Evolutionary conservation across 2,329 filamentous ascomycete species (phyloP), one percentile per base, ranked within the genome.

Genomic region (Bipolaris victoriae): DNA sequence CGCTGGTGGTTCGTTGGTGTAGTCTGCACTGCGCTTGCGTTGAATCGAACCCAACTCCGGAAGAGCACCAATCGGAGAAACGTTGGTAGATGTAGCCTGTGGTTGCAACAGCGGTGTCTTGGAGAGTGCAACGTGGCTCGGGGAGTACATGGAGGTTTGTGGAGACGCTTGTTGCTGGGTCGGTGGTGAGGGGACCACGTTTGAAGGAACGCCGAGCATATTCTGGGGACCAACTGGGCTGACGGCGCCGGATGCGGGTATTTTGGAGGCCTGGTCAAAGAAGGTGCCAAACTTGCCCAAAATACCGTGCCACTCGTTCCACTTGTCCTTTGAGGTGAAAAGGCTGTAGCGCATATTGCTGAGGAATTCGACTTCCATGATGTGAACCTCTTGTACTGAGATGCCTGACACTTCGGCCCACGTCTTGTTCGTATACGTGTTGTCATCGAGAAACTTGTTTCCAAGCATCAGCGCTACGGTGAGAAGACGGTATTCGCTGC

Each of bases 351-450:
- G 88, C 89, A 99, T 96, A 77, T 98, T 98, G 81, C 94, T 97
- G 62, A 99, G 82, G 69, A 99, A 99, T 76, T 99, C 95, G n/a
- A 99, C 95, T 76, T 99, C 95, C 95, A 99, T 99, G 43, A 97
- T 90, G 75, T 99, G 95, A 49, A 99, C 97, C 77, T 99, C 95
- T 59, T 90, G 88, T 11, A 98, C 94, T 1, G 91, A 88, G 60
- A 99, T 97, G 43, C 91, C 90, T 0, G 95, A 98, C 10, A 99
- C 95, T 70, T 99, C 95, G 2, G 94, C 95, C 95, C 95, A 99
- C 0, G 95, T 99, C 82, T 98, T 97, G 81, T 99, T 99, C 36
- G 95, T 98, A 78, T 99, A 99, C 0, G 95, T 98, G 76, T 98
- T 99, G 77, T 99, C 95, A 73, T 99, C 95, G 68, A 99, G 81